Percentiles rank a stretch among this genome's conserved stretches.
Evolutionary conservation across 2,329 filamentous ascomycete species (phyloP).

Genomic region (Neonectria neomacrospora): DNA sequence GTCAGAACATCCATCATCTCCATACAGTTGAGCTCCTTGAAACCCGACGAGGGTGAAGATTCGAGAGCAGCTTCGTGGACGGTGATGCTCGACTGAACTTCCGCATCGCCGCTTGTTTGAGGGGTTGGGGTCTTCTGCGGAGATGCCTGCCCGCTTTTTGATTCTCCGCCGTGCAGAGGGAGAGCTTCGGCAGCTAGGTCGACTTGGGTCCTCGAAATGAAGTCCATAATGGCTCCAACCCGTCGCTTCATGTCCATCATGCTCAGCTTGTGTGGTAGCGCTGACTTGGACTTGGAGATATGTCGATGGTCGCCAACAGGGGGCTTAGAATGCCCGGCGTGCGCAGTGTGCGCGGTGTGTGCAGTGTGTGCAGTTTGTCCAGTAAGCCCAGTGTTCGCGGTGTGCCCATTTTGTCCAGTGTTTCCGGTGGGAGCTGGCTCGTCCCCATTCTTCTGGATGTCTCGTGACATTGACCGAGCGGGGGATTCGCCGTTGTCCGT

Average conservation of each 20-base stretch:
- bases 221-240: conserved; percentile 86
- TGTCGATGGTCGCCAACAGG: conserved; percentile 62
- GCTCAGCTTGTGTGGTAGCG: conserved; percentile 75
- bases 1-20: conserved; percentile 94
- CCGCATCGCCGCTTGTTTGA: conserved; percentile 50
- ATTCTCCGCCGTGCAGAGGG: conserved; percentile 55
- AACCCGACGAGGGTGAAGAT: conserved; percentile 59
- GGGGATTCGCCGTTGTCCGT: conserved; percentile 66
- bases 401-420: conserved; percentile 37
- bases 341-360: conserved; percentile 8
- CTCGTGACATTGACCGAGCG: conserved; percentile 65
- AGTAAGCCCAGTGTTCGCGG: not conserved
- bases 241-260: conserved; percentile 91
- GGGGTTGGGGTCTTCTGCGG: conserved; percentile 52
- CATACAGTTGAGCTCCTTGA: conserved; percentile 79
- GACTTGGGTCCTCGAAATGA: conserved; percentile 88
- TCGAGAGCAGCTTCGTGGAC: conserved; percentile 42
- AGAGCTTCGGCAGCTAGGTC: conserved; percentile 78
- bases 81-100: conserved; percentile 38
- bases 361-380: no score
- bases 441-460: conserved; percentile 53
- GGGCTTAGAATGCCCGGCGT: conserved; percentile 48
- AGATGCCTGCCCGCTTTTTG: conserved; percentile 53
- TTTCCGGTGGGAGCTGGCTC: conserved; percentile 44
- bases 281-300: conserved; percentile 60